Evolutionary conservation across 345 rosid species (phyloP), one percentile per base, ranked within the genome.

Genomic region (Gossypium arboreum): DNA sequence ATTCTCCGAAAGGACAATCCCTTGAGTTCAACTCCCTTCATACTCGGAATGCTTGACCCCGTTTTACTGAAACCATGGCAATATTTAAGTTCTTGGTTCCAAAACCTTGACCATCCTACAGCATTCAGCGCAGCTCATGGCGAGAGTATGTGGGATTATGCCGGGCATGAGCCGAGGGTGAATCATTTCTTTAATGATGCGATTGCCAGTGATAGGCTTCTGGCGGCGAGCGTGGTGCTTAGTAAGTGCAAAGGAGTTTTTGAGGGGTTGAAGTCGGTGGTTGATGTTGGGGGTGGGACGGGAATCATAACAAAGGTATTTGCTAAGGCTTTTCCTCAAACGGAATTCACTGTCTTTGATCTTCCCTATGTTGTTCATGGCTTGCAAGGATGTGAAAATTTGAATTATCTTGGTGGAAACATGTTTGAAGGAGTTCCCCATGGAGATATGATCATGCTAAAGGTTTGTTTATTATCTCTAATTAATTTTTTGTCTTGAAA

Each of bases 81-180:
- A 1, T 65, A 2, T 27, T 12, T 85, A 58, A 71, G 83, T n/a
- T 3, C 34, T 2, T 88, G 90, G 88, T 76, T 81, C 47, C 29
- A 10, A 27, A 76, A 61, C 10, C 76, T 62, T 0, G 75, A 82
- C 1, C 16, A 20, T 1, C 47, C 80, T 16, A 12, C 64, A 17
- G 64, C 13, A 4, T 80, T 69, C n/a, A 48, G 45, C 7, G 61
- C 59, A 1, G 76, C 74, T 0, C 61, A 77, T 16, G 86, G 84
- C 3, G 12, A 3, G 51, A 17, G 1, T 0, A 0, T 75, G 0
- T 82, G 82, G 85, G 85, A 82, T 0, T 13, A 25, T 2, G 18
- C 39, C 0, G 58, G 27, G 0, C 8, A 74, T 1, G 45, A 82
- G 0, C 76, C 78, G 0, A 39, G 73, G 54, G 0, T 73, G 16